Evolutionary conservation across 2,329 filamentous ascomycete species (phyloP), one percentile per base, ranked within the genome.

Genomic region (Rhexocercosporidium sp.): DNA sequence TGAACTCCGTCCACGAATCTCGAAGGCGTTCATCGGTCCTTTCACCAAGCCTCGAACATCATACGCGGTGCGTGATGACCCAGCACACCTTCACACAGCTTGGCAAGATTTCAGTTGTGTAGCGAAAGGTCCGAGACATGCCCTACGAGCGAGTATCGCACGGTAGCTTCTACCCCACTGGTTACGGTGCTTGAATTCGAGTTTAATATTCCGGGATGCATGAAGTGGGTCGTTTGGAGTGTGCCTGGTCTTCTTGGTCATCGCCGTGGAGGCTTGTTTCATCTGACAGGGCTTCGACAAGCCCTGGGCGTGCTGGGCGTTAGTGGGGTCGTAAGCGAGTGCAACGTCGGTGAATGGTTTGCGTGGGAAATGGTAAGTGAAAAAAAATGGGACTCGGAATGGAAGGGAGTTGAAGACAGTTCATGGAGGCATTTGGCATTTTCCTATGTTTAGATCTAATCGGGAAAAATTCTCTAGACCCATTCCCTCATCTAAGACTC

Each of bases 211-310:
- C 53, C n/a, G 5, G 53, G 8, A 4, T 20, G 59, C 44, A 61
- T 61, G 59, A 49, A 49, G 59, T 29, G 14, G 41, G 41, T 61
- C 9, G 59, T 25, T 41, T 25, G 12, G 54, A 34, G 37, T 59
- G 20, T 14, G 12, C 12, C 39, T 44, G 41, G n/a, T n/a, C n/a
- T 20, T 22, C 59, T n/a, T 31, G 57, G 14, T 4, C 39, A 59
- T n/a, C 44, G 41, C 59, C 59, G 49, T 34, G 25, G 59, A 61
- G 59, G 59, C 59, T 56, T 61, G 59, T 61, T 61, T 61, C 59
- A 61, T 46, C 59, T 25, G 59, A 61, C 59, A 25, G 18, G 41
- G 20, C 9, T 25, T 47, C 20, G n/a, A 47, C 46, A 56, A 29
- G 59, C 27, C 41, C 59, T 47, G 59, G 59, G 59, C 59, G 37